Percentiles rank a stretch among this genome's conserved stretches.
Evolutionary conservation across 2,329 filamentous ascomycete species (phyloP).

Genomic region (Teratosphaeria gauchensis): DNA sequence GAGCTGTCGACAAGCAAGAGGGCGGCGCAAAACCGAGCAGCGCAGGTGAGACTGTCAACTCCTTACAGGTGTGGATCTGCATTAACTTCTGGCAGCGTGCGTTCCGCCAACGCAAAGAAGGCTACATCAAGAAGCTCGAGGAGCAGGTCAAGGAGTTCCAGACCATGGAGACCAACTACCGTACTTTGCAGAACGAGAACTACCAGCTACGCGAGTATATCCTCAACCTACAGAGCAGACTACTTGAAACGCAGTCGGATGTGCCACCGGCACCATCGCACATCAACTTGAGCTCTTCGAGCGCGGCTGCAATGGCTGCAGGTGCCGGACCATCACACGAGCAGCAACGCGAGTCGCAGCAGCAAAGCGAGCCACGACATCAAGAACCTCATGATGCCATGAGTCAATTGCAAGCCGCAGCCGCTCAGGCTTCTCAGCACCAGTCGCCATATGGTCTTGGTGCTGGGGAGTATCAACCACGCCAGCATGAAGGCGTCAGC

Average conservation of each 20-base stretch:
- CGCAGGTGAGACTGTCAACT: conserved; percentile 60
- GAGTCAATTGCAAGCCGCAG: conserved; percentile 16
- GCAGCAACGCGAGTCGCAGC: conserved; percentile 6
- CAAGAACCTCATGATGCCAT: conserved; percentile 13
- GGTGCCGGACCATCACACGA: conserved; percentile 10
- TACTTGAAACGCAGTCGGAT: conserved; percentile 75
- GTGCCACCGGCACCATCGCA: conserved; percentile 76
- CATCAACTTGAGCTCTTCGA: conserved; percentile 51
- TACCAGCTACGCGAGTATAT: conserved; percentile 87
- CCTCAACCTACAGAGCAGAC: conserved; percentile 74
- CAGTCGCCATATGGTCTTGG: conserved; percentile 20
- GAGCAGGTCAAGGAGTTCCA: conserved; percentile 78
- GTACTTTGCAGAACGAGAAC: conserved; percentile 78
- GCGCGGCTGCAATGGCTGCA: neutral
- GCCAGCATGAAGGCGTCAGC: conserved; percentile 2
- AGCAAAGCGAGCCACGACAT: neutral
- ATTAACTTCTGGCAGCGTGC: conserved; percentile 55
- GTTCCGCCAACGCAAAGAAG: conserved; percentile 94
- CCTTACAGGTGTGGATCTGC: neutral
- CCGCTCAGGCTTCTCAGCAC: conserved; percentile 13
- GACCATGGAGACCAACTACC: conserved; percentile 66
- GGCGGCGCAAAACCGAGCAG: conserved; percentile 90
- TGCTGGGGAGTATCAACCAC: conserved; percentile 4
- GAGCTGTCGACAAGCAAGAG: conserved; percentile 93
- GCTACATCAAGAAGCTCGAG: conserved; percentile 95